Evolutionary conservation across 345 rosid genomes (phyloP), one percentile per base, ranked within the genome.

Genomic region (Streptanthus diversifolius): DNA sequence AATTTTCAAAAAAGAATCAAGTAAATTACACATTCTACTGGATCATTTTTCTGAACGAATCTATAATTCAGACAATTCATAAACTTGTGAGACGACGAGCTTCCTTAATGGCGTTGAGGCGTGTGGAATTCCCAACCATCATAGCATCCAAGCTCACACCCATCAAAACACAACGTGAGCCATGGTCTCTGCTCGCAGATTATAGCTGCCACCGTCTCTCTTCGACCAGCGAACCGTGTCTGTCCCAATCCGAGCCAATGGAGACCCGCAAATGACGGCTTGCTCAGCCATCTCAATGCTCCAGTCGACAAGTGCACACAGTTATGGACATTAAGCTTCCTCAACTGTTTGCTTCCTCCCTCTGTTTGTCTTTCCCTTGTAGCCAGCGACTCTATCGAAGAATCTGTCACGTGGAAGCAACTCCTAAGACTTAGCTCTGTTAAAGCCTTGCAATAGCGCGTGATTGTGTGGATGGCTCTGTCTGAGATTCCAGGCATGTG

Each of bases 101-200:
- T 43, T 55, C 45, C 27, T 71, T 62, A 77, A 3, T 39, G 70
- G 19, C 68, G 48, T 70, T 67, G 60, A 37, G 72, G 84, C 24
- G 72, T 57, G 75, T 85, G 95, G 55, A 71, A 81, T 29, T 82
- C 82, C 95, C 91, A 88, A 58, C 89, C 88, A 77, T 83, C 88
- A 68, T 63, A 79, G 72, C 86, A 89, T 72, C 90, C 89, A 73
- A 87, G 83, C 80, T 87, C 92, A 63, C 95, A 89, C 48, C 92
- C 90, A 70, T 77, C 83, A 12, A 74, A 68, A 47, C 95, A 87
- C 49, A 89, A 2, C 1, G 90, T 85, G 55, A 89, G 73, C 90
- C 87, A 87, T 29, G 88, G 88, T 13, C 88, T 77, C 43, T 83
- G 80, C 52, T 47, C 27, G 2, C 63, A 55, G 21, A 83, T 69